phyloP scores from a whole-genome alignment of 768 basidiomycete genomes.

The Tremella mesenterica region DNA sequence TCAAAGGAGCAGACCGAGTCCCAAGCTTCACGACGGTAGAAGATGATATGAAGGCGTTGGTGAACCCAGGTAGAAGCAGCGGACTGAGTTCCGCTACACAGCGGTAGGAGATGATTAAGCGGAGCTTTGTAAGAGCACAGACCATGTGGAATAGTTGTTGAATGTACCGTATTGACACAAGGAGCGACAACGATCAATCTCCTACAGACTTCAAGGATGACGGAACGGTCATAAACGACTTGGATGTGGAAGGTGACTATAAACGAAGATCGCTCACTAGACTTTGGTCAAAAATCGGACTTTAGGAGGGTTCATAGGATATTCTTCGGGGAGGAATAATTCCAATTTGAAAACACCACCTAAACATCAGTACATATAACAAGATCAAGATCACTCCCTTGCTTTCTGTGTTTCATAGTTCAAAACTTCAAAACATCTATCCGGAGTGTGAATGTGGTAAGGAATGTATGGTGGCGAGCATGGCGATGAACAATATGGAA shows the following conservation, averaged over 20 bases:
- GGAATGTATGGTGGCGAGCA: no score
- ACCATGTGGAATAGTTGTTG: not conserved
- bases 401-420: no score
- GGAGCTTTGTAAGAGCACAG: not conserved
- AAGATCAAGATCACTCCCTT: slow-evolving; percentile 1
- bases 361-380: slow-evolving; percentile 44
- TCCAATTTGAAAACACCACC: slow-evolving; percentile 93
- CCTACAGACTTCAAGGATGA: not conserved
- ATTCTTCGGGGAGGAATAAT: slow-evolving; percentile 95
- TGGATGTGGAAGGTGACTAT: no score
- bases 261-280: slow-evolving; percentile 48
- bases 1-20: not conserved
- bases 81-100: no score
- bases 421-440: no score
- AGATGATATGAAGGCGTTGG: no score
- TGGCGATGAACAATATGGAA: no score
- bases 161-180: not conserved
- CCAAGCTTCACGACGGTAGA: not conserved
- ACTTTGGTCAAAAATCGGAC: slow-evolving; percentile 96
- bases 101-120: not conserved
- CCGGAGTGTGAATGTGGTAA: no score
- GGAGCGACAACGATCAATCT: not conserved
- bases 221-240: not conserved
- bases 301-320: slow-evolving; percentile 98
- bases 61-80: no score